phyloP scores from a whole-genome alignment of 1,284 basidiomycete genomes.

The Hortiboletus rubellus region DNA sequence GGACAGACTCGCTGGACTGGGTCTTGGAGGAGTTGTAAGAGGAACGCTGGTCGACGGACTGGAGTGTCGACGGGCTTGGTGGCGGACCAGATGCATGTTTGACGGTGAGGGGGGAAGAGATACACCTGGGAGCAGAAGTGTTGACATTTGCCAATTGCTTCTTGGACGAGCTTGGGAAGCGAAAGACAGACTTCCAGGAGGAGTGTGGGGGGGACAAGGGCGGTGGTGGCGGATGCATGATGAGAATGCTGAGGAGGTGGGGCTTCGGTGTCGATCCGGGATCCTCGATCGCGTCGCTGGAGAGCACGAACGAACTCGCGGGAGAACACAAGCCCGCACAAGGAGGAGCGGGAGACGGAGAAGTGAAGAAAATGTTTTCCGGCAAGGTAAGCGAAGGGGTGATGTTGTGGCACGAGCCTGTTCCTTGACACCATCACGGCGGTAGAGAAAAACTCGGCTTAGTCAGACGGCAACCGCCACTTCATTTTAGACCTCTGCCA shows the following conservation, averaged over 20 bases:
- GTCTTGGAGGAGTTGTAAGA: conserved; percentile 74
- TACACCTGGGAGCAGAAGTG: conserved; percentile 34
- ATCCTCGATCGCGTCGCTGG: conserved; percentile 23
- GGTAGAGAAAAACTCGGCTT: conserved; percentile 21
- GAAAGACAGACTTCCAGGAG: conserved; percentile 38
- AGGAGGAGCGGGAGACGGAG: conserved; percentile 4
- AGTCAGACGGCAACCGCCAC: conserved; percentile 35
- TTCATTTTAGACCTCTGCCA: conserved; percentile 3
- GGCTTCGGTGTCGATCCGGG: conserved; percentile 24
- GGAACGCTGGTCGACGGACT: conserved; percentile 52
- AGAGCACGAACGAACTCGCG: conserved; percentile 5
- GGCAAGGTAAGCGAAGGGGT: conserved; percentile 17
- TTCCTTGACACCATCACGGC: conserved; percentile 8
- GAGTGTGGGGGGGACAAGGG: conserved; percentile 30
- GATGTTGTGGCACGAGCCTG: conserved; percentile 8
- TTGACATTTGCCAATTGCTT: conserved; percentile 28
- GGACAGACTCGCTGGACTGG: conserved; percentile 64
- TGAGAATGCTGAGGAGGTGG: background rate
- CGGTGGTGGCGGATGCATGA: conserved; percentile 29
- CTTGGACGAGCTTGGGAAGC: conserved; percentile 33
- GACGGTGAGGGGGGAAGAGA: conserved; percentile 32
- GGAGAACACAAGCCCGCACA: conserved; percentile 7
- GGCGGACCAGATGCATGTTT: conserved; percentile 34
- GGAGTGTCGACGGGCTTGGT: conserved; percentile 46
- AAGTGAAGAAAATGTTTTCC: conserved; percentile 28